These are phyloP conservation scores for Trichoderma brevicompactum DNA, from an alignment of 2,329 filamentous ascomycete species.

Conservation along the genomic window DNA sequence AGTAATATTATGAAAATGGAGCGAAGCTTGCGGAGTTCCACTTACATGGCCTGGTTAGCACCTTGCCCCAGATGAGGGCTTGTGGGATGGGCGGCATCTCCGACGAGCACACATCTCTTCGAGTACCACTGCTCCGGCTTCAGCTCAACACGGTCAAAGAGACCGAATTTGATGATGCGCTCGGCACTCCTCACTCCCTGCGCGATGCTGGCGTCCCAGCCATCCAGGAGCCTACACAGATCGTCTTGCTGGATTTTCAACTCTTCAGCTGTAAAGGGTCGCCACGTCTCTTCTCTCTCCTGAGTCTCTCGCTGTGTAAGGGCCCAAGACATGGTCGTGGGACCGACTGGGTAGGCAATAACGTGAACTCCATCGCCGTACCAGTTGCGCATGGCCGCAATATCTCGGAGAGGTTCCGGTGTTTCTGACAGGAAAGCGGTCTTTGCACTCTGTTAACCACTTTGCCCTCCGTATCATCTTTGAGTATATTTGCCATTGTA, in stretches of 20 bases:
- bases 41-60: constrained; percentile 34
- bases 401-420: constrained; percentile 27
- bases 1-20: neutral
- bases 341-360: constrained; percentile 34
- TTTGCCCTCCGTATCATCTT: neutral
- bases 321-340: constrained; percentile 34
- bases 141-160: constrained; percentile 37
- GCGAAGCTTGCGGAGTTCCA: neutral
- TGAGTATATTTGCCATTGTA: neutral
- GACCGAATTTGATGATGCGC: constrained; percentile 36
- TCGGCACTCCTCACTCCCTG: constrained; percentile 33
- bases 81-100: constrained; percentile 37
- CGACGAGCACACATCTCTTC: constrained; percentile 34
- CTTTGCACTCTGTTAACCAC: constrained; percentile 23
- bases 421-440: constrained; percentile 34
- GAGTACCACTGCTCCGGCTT: constrained; percentile 34
- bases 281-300: constrained; percentile 36
- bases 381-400: constrained; percentile 34
- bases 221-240: constrained; percentile 30
- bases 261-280: constrained; percentile 32
- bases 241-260: constrained; percentile 29
- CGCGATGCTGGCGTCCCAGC: constrained; percentile 32
- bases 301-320: constrained; percentile 34
- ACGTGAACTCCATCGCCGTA: constrained; percentile 36
- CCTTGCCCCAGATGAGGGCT: constrained; percentile 38